A percentile compares a stretch with the other conserved stretches of the same genome.
These are phyloP conservation scores for Arthrobotrys iridis DNA, from an alignment of 2,329 filamentous ascomycete species.

Conservation along the genomic window DNA sequence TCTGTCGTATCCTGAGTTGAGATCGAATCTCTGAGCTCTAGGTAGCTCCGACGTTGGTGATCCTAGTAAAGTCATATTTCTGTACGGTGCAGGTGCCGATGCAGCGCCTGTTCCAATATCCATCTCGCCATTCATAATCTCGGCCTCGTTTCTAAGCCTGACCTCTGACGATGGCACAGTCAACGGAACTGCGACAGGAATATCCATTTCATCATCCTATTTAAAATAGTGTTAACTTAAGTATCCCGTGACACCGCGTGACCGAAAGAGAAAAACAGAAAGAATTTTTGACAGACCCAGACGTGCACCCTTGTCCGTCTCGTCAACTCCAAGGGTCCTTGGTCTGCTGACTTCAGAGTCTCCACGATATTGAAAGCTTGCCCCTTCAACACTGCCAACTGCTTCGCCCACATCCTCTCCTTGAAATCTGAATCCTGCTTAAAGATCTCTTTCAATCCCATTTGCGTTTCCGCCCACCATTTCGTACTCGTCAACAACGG, in stretches of 20 bases:
- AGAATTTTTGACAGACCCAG: conserved; percentile 67
- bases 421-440: conserved; percentile 94
- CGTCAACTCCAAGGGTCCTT: conserved; percentile 92
- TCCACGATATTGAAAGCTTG: conserved; percentile 99
- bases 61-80: conserved; percentile 68
- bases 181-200: conserved; percentile 92
- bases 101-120: conserved; percentile 81
- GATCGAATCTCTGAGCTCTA: conserved; percentile 56
- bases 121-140: conserved; percentile 80
- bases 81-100: conserved; percentile 66
- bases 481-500: conserved; percentile 90
- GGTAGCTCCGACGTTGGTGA: conserved; percentile 62
- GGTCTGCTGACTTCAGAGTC: conserved; percentile 89
- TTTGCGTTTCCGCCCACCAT: conserved; percentile 96
- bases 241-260: conserved; percentile 9
- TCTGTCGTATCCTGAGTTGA: conserved; percentile 34
- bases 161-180: conserved; percentile 85
- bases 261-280: background rate
- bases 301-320: conserved; percentile 90
- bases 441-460: conserved; percentile 85
- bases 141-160: conserved; percentile 71
- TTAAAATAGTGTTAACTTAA: background rate
- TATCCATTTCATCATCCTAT: conserved; percentile 87
- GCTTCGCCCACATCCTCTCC: conserved; percentile 97
- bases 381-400: conserved; percentile 98